These are phyloP conservation scores for Gonium pectorale DNA, from an alignment of 139 green algal species.

Conservation along the genomic window DNA sequence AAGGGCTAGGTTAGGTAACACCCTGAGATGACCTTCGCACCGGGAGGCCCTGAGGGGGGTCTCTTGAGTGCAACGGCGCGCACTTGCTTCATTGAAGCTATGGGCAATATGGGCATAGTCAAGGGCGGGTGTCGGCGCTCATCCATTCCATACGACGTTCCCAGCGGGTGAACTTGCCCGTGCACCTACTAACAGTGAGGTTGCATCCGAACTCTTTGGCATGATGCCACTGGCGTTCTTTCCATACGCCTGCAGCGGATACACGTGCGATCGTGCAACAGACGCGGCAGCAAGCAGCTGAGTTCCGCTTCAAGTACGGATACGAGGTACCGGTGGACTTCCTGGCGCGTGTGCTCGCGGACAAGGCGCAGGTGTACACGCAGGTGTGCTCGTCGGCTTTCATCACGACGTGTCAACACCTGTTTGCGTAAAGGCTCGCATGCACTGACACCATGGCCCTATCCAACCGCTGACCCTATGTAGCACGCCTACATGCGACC, in stretches of 20 bases:
- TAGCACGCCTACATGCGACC: constrained; percentile 94
- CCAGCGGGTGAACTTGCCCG: no score
- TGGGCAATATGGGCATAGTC: no score
- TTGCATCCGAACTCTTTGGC: no score
- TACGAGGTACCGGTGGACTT: constrained; percentile 97
- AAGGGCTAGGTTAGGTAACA: no score
- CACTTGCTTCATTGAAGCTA: no score
- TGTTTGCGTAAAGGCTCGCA: not conserved
- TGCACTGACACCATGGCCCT: not conserved
- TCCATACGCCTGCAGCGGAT: constrained; percentile 74
- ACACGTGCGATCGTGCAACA: constrained; percentile 89
- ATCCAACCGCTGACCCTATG: not conserved
- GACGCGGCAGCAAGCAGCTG: constrained; percentile 88
- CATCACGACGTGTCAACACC: not conserved
- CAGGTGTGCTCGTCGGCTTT: constrained; percentile 69
- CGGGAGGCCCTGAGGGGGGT: no score
- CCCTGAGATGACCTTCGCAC: no score
- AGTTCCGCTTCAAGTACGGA: constrained; percentile 95
- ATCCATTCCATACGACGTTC: no score
- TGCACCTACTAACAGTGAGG: no score
- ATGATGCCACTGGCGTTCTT: no score
- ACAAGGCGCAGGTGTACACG: constrained; percentile 98
- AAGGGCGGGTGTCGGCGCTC: no score
- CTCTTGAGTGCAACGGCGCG: no score
- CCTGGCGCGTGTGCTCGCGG: constrained; percentile 92